Evolutionary conservation across 2,329 filamentous ascomycete genomes (phyloP).

Genomic region (Alternaria novae-zelandiae): DNA sequence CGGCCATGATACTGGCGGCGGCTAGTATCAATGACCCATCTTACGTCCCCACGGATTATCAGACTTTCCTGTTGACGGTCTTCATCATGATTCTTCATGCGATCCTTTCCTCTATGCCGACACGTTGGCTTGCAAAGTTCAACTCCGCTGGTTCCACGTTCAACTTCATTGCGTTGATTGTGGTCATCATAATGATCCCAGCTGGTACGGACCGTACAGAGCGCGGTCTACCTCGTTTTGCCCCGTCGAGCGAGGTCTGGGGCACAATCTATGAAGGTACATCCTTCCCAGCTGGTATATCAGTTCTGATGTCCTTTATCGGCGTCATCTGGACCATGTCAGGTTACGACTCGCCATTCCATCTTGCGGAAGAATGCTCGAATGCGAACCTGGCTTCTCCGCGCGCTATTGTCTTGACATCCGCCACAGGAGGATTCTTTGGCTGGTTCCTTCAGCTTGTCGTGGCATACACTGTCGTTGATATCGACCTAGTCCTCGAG

Average conservation of each 20-base stretch:
- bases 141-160: constrained; percentile 74
- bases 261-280: constrained; percentile 70
- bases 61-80: constrained; percentile 71
- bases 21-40: constrained; percentile 70
- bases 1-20: constrained; percentile 74
- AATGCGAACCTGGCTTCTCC: constrained; percentile 75
- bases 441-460: constrained; percentile 78
- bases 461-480: constrained; percentile 73
- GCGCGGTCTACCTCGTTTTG: constrained; percentile 65
- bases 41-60: constrained; percentile 70
- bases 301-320: constrained; percentile 74
- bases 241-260: constrained; percentile 66
- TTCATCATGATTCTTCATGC: constrained; percentile 73
- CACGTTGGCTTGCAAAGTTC: constrained; percentile 71
- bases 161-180: constrained; percentile 71
- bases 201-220: constrained; percentile 59
- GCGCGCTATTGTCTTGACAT: constrained; percentile 74
- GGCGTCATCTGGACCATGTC: constrained; percentile 73
- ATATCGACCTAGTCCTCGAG: constrained; percentile 64
- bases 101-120: constrained; percentile 72
- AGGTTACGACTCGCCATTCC: constrained; percentile 74
- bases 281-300: constrained; percentile 70
- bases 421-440: constrained; percentile 68
- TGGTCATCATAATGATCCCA: constrained; percentile 73
- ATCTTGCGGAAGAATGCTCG: constrained; percentile 76